A percentile compares a stretch with the other conserved stretches of the same genome.
These are phyloP conservation scores for Diphasiastrum complanatum DNA, from an alignment of 83 land plant species.

Conservation along the genomic window DNA sequence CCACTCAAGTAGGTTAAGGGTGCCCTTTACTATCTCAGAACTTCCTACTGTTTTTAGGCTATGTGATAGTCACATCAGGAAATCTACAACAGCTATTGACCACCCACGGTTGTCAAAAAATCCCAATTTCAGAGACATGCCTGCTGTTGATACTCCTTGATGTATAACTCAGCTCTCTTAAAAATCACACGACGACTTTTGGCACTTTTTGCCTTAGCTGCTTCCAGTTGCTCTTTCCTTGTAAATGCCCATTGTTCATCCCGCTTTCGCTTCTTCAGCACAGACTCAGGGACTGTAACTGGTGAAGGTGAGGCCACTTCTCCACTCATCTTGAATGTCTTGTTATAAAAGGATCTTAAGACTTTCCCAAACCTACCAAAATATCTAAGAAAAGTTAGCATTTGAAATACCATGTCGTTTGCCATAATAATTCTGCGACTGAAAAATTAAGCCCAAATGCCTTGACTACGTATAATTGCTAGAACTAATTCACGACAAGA, in stretches of 20 bases:
- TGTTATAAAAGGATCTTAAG: no score
- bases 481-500: no score
- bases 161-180: slow-evolving; percentile 27
- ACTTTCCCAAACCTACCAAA: no score
- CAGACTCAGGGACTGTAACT: slow-evolving; percentile 24
- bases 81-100: not conserved
- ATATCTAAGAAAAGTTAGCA: no score
- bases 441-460: no score
- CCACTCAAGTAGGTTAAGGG: no score
- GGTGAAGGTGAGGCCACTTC: not conserved
- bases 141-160: slow-evolving; percentile 27
- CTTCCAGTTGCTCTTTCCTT: not conserved
- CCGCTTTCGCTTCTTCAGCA: slow-evolving; percentile 29
- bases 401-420: no score
- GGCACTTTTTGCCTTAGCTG: slow-evolving; percentile 12
- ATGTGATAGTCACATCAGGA: not conserved
- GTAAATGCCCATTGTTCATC: slow-evolving; percentile 30
- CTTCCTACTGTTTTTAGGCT: no score
- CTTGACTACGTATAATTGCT: no score
- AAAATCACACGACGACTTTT: slow-evolving; percentile 16
- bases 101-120: not conserved
- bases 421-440: no score
- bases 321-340: not conserved
- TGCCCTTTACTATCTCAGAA: no score
- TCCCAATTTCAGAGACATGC: not conserved